Evolutionary conservation across 2,329 filamentous ascomycete genomes (phyloP).

Genomic region (Xylariaceae sp.): DNA sequence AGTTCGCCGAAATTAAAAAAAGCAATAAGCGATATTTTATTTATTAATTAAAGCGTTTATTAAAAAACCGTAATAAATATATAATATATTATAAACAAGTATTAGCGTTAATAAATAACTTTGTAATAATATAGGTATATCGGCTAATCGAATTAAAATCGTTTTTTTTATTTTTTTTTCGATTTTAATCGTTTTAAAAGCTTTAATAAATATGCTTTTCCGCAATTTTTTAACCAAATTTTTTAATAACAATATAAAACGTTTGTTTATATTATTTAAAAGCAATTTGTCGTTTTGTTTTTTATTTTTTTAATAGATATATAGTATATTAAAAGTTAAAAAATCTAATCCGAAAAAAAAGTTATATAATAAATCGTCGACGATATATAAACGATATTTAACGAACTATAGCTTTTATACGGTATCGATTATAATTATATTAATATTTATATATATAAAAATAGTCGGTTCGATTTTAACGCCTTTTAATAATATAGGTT

Average conservation of each 20-base stretch:
- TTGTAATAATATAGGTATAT: not conserved
- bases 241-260: too few relatives aligned
- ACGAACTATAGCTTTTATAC: not conserved
- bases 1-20: too few relatives aligned
- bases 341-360: not conserved
- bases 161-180: not conserved
- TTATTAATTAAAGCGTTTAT: too few relatives aligned
- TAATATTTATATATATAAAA: not conserved
- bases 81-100: too few relatives aligned
- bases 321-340: not conserved
- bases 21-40: too few relatives aligned
- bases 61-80: too few relatives aligned
- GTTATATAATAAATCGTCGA: not conserved
- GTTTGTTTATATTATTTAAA: not conserved
- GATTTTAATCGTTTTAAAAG: too few relatives aligned
- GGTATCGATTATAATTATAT: not conserved
- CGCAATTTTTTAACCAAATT: not conserved
- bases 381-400: not conserved
- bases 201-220: not conserved
- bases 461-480: not conserved
- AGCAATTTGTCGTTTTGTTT: too few relatives aligned
- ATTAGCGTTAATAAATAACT: too few relatives aligned
- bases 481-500: not conserved
- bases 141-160: not conserved
- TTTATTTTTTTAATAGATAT: too few relatives aligned